Evolutionary conservation across 1,284 basidiomycete genomes (phyloP).

Genomic region (Apiotrichum porosum): DNA sequence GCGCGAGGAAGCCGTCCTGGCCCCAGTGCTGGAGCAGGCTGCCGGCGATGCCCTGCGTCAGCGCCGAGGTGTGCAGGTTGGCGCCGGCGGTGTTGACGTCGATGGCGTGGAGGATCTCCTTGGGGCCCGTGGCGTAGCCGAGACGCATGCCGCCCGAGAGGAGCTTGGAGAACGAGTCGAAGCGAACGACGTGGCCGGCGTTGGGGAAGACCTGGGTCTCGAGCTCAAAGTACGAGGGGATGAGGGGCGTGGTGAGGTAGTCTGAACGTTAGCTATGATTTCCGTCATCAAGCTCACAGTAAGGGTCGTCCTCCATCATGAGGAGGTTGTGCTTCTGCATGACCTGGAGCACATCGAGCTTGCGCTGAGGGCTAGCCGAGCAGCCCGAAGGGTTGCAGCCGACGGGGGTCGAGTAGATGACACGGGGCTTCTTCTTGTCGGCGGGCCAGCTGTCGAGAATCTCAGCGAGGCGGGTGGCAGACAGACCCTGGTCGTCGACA

Average conservation of each 20-base stretch:
- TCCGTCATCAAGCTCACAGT: slow-evolving; percentile 49
- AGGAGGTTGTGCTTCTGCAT: slow-evolving; percentile 71
- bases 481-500: slow-evolving; percentile 72
- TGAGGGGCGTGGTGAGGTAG: slow-evolving; percentile 54
- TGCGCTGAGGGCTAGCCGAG: slow-evolving; percentile 67
- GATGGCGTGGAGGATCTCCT: slow-evolving; percentile 65
- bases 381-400: slow-evolving; percentile 80
- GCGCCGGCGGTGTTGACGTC: slow-evolving; percentile 57
- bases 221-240: slow-evolving; percentile 71
- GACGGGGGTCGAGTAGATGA: slow-evolving; percentile 60
- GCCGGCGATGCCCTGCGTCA: slow-evolving; percentile 71
- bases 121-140: slow-evolving; percentile 78
- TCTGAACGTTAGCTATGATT: slow-evolving; percentile 57
- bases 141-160: slow-evolving; percentile 63
- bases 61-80: slow-evolving; percentile 72
- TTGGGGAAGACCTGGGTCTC: slow-evolving; percentile 54
- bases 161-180: slow-evolving; percentile 85
- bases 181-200: slow-evolving; percentile 73
- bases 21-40: slow-evolving; percentile 72
- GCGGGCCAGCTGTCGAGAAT: slow-evolving; percentile 72
- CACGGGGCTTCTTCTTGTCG: slow-evolving; percentile 67
- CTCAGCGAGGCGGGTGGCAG: slow-evolving; percentile 59
- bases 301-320: slow-evolving; percentile 83
- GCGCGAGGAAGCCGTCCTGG: slow-evolving; percentile 67
- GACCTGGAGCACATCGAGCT: slow-evolving; percentile 70